Base-by-base conservation (phyloP, 192 early-diverging fungal genomes). In the Coemansia asiatica region DNA sequence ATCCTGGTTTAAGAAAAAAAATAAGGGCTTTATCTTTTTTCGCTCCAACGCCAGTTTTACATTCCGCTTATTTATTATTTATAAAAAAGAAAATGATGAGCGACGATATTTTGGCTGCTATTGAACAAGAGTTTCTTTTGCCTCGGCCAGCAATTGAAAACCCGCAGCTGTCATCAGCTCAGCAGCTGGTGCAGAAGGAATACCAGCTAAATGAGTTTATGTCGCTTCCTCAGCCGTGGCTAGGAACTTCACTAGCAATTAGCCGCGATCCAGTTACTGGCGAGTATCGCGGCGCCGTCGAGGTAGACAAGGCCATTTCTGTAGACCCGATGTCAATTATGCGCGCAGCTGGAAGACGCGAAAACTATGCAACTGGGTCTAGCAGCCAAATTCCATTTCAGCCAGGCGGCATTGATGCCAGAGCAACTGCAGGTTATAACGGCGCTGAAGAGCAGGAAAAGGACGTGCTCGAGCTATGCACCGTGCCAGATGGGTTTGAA, bases 401-500 rank as follows among this genome's bases (percentile, higher is more conserved):
- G 55, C 77, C 77, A 0, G 77, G 77, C 26, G 77, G 77, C 15
- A 66, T 80, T 23, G 58, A 56, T 8, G 61, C 48, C 10, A 44
- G 5, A 12, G 27, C 49, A 6, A 44, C 40, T n/a, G 29, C 36
- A 6, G 55, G 27, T 31, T 13, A 27, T 18, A 25, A 38, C 21
- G 12, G 54, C n/a, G 12, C 28, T 7, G 18, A 22, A 9, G 28
- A 40, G 6, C 12, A 56, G 6, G 28, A 31, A 15, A 53, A 23
- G 19, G 61, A 48, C 46, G 33, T 31, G 23, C 22, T 29, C 6
- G 69, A 57, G 46, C 29, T 80, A 22, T 77, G 71, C 36, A 71
- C 75, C 6, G 69, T 77, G 26, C 71, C 80, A 0, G 75, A 72
- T 22, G 80, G 75, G 0, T 81, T 81, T 67, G 74, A 76, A 8